Percentiles rank a stretch among this genome's conserved stretches.
These are phyloP conservation scores for Ampelocalamus luodianensis DNA, from an alignment of 176 grass and related monocot species.

Conservation along the genomic window DNA sequence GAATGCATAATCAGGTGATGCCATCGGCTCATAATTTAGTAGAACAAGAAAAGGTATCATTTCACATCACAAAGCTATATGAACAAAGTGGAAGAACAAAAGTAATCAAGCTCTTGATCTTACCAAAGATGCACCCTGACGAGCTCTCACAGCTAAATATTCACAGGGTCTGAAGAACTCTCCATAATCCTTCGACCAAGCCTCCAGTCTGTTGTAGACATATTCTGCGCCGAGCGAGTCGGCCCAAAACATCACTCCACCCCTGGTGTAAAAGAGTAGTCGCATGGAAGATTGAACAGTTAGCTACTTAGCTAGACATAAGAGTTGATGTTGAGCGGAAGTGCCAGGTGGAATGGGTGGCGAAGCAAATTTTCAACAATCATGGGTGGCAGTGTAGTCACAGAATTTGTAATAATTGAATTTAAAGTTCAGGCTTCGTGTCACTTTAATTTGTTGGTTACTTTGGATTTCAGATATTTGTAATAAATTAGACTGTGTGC, in stretches of 20 bases:
- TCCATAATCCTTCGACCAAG: slow-evolving; percentile 63
- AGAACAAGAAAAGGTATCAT: neutral
- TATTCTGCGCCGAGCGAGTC: slow-evolving; percentile 57
- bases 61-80: neutral
- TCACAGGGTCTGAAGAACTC: slow-evolving; percentile 64
- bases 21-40: neutral
- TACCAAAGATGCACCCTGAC: slow-evolving; percentile 57
- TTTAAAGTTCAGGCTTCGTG: too few species aligned
- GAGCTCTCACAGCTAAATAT: slow-evolving; percentile 55
- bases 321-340: too few species aligned
- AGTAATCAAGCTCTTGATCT: slow-evolving; percentile 22
- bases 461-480: too few species aligned
- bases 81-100: neutral
- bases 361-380: too few species aligned
- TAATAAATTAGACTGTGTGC: too few species aligned
- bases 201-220: slow-evolving; percentile 48
- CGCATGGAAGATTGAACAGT: neutral
- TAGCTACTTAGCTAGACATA: neutral
- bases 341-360: too few species aligned
- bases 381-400: too few species aligned
- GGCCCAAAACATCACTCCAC: slow-evolving; percentile 78
- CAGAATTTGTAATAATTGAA: too few species aligned
- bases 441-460: too few species aligned
- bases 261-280: slow-evolving; percentile 42
- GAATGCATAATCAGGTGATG: slow-evolving; percentile 28